Base-by-base conservation (phyloP, 1,139 yeast species). In the Sugiyamaella pinicola region DNA sequence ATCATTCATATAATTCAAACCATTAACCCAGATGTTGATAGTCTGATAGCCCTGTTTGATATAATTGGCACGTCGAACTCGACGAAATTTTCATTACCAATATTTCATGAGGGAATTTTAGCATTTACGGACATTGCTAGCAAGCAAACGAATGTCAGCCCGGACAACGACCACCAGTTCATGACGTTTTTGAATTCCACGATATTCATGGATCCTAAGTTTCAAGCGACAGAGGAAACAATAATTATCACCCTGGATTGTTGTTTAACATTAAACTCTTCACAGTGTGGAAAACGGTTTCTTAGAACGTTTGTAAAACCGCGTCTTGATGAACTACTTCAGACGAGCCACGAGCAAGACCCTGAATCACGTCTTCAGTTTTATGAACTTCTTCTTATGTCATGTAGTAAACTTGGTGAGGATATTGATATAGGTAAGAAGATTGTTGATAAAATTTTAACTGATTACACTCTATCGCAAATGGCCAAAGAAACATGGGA, bases 401-500 rank as follows among this genome's bases (percentile, higher is more conserved):
- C 63, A 7, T 51, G 63, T 34, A 57, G 65, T 17, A 55, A 58
- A 22, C 63, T 67, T 35, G 62, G 61, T 2, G 64, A 52, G 21
- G 60, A 55, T 19, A 41, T 49, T 10, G n/a, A 49, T 6, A 18
- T 54, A 5, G 67, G 68, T 13, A 44, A 51, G 21, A 40, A 56
- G 19, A 44, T 67, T 1, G 56, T 54, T 15, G 55, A 47, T 13
- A 43, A 39, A 3, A 55, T 65, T 4, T 51, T 57, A 29, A 15
- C 42, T 21, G 54, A 47, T n/a, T 51, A 37, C 18, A 33, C 49
- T 1, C 53, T 52, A 15, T 17, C 26, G 3, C 58, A 54, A 8
- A 56, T 58, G 26, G 69, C 59, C 18, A 64, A 67, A 48, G 72
- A 66, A 33, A 64, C 73, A 0, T 69, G 72, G 72, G 72, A 69